Base-by-base conservation (phyloP, 2,329 filamentous ascomycete species). In the Diplodia corticola region DNA sequence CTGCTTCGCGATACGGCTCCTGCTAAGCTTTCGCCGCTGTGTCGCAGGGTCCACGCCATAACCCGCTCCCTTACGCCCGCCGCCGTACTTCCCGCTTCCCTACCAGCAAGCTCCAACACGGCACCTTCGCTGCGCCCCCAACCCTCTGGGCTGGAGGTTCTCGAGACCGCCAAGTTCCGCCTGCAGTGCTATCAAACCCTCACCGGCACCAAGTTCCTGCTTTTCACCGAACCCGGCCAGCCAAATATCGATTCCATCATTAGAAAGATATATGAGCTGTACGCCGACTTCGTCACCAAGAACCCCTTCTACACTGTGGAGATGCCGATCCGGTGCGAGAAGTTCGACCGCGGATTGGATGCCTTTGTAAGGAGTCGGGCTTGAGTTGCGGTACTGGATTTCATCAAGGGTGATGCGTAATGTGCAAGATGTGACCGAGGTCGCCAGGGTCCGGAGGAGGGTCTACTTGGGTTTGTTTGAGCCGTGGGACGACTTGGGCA, bases 271-370 rank as follows among this genome's bases (percentile, higher is more conserved):
- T 98, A 99, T 78, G 95, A 98, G 77, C 81, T 98, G 63, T 99
- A 98, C 81, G 87, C 92, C 60, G 95, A 99, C 79, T 98, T 92
- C 77, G 95, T 99, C 71, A 98, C 97, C 92, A 99, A 98, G 84
- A 99, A 99, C 78, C 95, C 95, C 0, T 99, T 99, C 76, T 98
- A 98, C 80, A 93, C 95, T 75, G 84, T 97, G 66, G 95, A 99
- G 81, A 99, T 98, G 93, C 95, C 95, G 6, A 88, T 99, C 64
- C 85, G 95, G 68, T 97, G 95, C 80, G 95, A 98, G 75, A 91
- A 92, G 72, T 99, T 97, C 81, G 95, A 99, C 78, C 85, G 93
- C 72, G 92, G 92, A 78, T 78, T 97, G 70, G 85, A 86, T 70
- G 91, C 89, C 44, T 96, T 93, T 79, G 87, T 97, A 73, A 88